Evolutionary conservation across 768 basidiomycete species (phyloP), one percentile per base, ranked within the genome.

Genomic region (Mycena indigotica): DNA sequence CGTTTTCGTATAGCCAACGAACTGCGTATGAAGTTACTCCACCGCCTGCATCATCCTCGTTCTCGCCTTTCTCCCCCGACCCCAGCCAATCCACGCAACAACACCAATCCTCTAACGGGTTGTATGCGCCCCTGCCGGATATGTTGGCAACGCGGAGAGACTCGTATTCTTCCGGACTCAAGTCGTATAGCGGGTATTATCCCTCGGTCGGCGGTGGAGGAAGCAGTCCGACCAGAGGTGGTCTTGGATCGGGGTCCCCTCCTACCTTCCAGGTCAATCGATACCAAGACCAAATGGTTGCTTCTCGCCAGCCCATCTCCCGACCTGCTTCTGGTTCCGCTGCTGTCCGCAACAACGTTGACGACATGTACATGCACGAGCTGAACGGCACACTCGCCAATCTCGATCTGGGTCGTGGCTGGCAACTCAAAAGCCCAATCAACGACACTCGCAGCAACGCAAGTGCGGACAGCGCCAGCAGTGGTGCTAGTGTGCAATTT

Each of bases 41-140:
- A 28, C n/a, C n/a, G n/a, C n/a, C n/a, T n/a, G 38, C 46, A 44
- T 45, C 67, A 6, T 24, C 59, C n/a, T 44, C 56, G 70, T 56
- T 91, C 69, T 87, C 88, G 5, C 89, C 89, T 3, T 92, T 92
- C 73, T 91, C 90, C 1, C 89, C 89, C 8, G 89, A 91, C 64
- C 84, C 87, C 8, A 86, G 82, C 61, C 69, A 77, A 21, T 74
- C 74, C 67, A 71, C 23, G 62, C 71, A 3, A 75, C 78, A 51
- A 19, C 50, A 51, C 25, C 38, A 4, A 25, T 48, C 41, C 6
- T 45, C 52, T 45, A 39, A 28, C 26, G 46, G 40, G 53, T 56
- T 55, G 29, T 46, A 53, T 24, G 17, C 29, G 46, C 4, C 44
- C 60, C 56, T 60, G 57, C 55, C 46, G 52, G 58, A 63, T 39